Evolutionary conservation across 139 green algal genomes (phyloP).

Genomic region (Spirogloea muscicola): DNA sequence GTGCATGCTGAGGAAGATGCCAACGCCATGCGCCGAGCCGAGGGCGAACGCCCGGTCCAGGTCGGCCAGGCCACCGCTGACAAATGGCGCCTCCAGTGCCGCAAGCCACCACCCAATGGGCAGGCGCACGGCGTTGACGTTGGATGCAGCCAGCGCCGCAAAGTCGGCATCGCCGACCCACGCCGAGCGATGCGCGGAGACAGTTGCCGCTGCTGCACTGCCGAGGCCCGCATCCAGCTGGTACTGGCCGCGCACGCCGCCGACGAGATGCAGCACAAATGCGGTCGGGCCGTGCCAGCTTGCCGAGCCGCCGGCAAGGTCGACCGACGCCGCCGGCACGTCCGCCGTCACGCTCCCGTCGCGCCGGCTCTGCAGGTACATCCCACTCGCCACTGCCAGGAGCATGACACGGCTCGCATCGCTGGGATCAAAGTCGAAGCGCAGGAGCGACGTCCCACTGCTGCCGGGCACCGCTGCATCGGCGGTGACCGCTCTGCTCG

Average conservation of each 20-base stretch:
- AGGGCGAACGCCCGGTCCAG: conserved; percentile 16
- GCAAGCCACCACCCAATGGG: conserved; percentile 21
- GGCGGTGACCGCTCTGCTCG: too few relatives aligned
- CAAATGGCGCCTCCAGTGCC: conserved; percentile 17
- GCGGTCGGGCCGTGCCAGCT: conserved; percentile 1
- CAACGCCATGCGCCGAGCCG: conserved; percentile 6
- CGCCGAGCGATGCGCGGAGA: not conserved
- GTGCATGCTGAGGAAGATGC: conserved; percentile 13
- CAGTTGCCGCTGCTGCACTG: not conserved
- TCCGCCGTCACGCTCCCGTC: not conserved
- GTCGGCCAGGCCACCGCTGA: not conserved
- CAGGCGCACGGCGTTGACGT: conserved; percentile 12
- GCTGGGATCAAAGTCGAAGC: too few relatives aligned
- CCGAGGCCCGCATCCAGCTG: conserved; percentile 10
- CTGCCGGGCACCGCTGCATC: too few relatives aligned
- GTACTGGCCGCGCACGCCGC: conserved; percentile 13
- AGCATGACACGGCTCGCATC: too few relatives aligned
- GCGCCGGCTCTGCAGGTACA: not conserved
- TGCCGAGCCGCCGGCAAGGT: too few relatives aligned
- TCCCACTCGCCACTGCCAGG: not conserved
- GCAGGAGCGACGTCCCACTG: too few relatives aligned
- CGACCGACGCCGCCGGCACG: not conserved
- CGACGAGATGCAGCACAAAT: not conserved
- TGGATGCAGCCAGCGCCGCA: not conserved
- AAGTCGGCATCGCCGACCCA: conserved; percentile 9